Conservation (phyloP, 371 early-diverging fungal species). For the Apophysomyces variabilis region DNA sequence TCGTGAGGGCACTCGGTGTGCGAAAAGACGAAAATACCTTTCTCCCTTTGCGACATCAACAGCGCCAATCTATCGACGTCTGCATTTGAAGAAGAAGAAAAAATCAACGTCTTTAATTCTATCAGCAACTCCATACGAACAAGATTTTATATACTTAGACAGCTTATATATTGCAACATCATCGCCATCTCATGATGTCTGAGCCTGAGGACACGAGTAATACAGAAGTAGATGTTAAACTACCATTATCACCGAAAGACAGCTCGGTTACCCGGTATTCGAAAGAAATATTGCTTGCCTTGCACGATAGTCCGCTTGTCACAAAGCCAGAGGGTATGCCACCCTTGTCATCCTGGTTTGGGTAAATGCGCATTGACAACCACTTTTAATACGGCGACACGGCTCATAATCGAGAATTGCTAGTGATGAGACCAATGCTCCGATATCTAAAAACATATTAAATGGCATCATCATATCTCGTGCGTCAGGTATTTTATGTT, state of each 20-base stretch:
- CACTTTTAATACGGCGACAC: not conserved
- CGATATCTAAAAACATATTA: conserved; percentile 38
- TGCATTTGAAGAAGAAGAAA: too few species aligned
- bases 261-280: conserved; percentile 46
- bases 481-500: conserved; percentile 24
- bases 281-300: conserved; percentile 45
- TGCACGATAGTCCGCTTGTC: conserved; percentile 58
- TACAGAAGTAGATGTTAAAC: conserved; percentile 9
- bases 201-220: conserved; percentile 21
- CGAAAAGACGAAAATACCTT: too few species aligned
- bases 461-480: conserved; percentile 44
- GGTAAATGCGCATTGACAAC: conserved; percentile 31
- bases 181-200: conserved; percentile 19
- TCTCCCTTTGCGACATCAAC: too few species aligned
- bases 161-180: not conserved
- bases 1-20: too few species aligned
- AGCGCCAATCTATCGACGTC: too few species aligned
- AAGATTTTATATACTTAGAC: too few species aligned
- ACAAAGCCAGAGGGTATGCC: conserved; percentile 52
- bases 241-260: conserved; percentile 7
- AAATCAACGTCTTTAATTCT: too few species aligned
- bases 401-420: not conserved
- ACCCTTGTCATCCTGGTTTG: conserved; percentile 53
- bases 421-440: conserved; percentile 44
- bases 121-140: too few species aligned